A percentile compares a stretch with the other conserved stretches of the same genome.
These are phyloP conservation scores for Erodium chrysanthum DNA, from an alignment of 441 rosid genomes.

Conservation along the genomic window DNA sequence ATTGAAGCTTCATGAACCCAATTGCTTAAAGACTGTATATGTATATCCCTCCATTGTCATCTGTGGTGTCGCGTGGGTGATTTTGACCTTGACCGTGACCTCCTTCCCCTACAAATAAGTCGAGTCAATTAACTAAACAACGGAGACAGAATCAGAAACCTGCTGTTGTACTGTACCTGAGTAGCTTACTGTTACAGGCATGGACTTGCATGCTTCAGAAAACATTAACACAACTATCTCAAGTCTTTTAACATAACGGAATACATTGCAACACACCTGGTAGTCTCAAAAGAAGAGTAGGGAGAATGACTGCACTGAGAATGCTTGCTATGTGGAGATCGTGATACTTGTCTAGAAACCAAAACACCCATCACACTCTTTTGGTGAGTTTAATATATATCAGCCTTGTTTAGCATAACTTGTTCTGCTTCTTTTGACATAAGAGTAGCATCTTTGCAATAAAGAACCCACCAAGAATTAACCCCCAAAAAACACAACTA, in stretches of 20 bases:
- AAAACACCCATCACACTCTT: conserved; percentile 59
- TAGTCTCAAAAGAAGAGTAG: conserved; percentile 79
- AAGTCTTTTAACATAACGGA: conserved; percentile 26
- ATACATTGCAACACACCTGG: conserved; percentile 33
- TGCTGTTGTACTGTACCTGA: background rate
- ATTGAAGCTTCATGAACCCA: background rate
- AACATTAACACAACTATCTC: conserved; percentile 26
- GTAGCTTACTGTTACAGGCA: background rate
- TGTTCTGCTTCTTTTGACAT: no score
- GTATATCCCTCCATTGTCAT: background rate
- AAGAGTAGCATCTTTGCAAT: no score
- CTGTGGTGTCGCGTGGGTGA: background rate
- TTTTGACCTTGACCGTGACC: background rate
- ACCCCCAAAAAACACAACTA: background rate
- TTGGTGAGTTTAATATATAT: conserved; percentile 41
- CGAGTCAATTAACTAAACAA: conserved; percentile 8
- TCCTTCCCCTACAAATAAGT: conserved; percentile 6
- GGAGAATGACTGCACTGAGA: conserved; percentile 94
- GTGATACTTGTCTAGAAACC: conserved; percentile 91
- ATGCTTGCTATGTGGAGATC: conserved; percentile 99
- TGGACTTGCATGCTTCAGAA: conserved; percentile 4
- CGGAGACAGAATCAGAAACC: background rate
- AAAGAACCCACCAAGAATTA: background rate
- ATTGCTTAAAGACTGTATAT: background rate
- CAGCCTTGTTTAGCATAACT: conserved; percentile 17